Conservation (phyloP, 2,329 filamentous ascomycete genomes). For the Trichoderma koningii region DNA sequence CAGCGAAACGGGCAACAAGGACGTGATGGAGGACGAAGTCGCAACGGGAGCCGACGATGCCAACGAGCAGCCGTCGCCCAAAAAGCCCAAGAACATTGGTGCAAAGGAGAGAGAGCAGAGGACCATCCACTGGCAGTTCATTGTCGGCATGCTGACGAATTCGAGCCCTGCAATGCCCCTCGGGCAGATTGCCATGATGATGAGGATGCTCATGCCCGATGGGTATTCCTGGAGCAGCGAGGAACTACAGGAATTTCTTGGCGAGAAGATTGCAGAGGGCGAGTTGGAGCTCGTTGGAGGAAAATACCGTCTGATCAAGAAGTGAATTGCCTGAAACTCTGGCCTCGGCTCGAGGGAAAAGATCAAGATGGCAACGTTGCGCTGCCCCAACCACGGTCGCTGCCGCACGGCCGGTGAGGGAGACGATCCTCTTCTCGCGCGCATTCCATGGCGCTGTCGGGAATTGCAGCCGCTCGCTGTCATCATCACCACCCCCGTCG, state of each 20-base stretch:
- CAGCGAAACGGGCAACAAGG: constrained; percentile 37
- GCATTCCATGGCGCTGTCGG: too few species aligned
- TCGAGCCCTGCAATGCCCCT: constrained; percentile 78
- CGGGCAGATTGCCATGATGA: constrained; percentile 84
- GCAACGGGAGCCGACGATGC: constrained; percentile 33
- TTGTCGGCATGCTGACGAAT: constrained; percentile 93
- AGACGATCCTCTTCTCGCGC: too few species aligned
- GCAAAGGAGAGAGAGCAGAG: constrained; percentile 64
- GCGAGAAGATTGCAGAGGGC: constrained; percentile 72
- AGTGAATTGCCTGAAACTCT: constrained; percentile 42
- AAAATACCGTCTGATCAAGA: constrained; percentile 68
- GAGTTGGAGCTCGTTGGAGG: constrained; percentile 70
- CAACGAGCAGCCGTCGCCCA: constrained; percentile 45
- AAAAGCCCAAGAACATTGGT: constrained; percentile 58
- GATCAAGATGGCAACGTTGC: too few species aligned
- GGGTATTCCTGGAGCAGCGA: constrained; percentile 90
- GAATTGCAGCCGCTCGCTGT: too few species aligned
- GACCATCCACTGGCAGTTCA: constrained; percentile 84
- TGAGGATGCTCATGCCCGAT: constrained; percentile 86
- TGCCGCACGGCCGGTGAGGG: neutral
- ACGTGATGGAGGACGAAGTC: constrained; percentile 39
- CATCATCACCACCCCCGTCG: too few species aligned
- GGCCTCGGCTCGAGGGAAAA: neutral
- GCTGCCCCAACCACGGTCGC: neutral
- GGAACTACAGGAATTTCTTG: constrained; percentile 79